phyloP scores from a whole-genome alignment of 148 eudicot genomes.

The Salicornia ramosissima region DNA sequence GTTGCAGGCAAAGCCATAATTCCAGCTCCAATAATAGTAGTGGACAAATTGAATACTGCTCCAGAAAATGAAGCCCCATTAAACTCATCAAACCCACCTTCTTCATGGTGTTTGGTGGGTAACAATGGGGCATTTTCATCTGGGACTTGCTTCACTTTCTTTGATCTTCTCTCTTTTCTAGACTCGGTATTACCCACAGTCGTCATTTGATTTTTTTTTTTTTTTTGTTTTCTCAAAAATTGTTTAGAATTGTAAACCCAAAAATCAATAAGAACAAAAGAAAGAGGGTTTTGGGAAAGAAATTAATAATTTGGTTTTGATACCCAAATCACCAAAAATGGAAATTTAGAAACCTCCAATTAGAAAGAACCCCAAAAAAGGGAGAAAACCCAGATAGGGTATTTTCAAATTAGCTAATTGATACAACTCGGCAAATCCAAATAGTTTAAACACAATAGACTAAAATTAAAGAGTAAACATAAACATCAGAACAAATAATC shows the following conservation, averaged over 20 bases:
- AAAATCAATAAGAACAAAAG: not conserved
- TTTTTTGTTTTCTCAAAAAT: not conserved
- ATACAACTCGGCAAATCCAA: not conserved
- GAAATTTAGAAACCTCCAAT: not conserved
- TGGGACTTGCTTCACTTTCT: constrained; percentile 27
- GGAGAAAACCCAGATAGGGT: not conserved
- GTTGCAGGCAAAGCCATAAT: constrained; percentile 84
- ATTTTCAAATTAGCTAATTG: not conserved
- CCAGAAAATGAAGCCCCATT: constrained; percentile 67
- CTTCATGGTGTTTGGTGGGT: constrained; percentile 36
- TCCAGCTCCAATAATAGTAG: constrained; percentile 78
- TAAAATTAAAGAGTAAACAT: not conserved
- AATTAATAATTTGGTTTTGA: not conserved
- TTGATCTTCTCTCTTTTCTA: constrained; percentile 25
- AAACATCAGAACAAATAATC: not conserved
- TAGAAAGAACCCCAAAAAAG: not conserved
- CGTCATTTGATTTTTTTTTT: constrained; percentile 20
- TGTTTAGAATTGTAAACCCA: not conserved
- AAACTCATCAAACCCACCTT: constrained; percentile 40
- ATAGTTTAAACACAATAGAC: not conserved
- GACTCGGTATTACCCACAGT: constrained; percentile 17
- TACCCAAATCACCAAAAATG: constrained; percentile 7
- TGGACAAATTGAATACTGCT: constrained; percentile 63
- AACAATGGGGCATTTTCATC: constrained; percentile 42
- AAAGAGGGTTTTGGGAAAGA: constrained; percentile 6